Evolutionary conservation across 75 land plant species (phyloP), one percentile per base, ranked within the genome.

Genomic region (Gnetum montanum): DNA sequence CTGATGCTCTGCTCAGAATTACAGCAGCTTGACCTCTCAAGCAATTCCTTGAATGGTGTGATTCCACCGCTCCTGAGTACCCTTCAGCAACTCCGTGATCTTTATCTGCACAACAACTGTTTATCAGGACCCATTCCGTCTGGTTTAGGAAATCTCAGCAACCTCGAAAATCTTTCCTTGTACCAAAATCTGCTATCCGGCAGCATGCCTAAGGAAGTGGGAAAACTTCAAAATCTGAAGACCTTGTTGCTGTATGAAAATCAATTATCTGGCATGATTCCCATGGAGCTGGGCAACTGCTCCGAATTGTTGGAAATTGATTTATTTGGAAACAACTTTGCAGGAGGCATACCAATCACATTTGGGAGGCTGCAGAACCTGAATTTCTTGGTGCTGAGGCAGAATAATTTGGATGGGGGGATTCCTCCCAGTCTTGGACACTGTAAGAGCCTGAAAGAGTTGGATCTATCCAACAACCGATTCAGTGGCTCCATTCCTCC

Each of bases 391-490:
- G 70, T 76, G 49, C 58, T 84, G 33, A 74, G 86, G 49, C 72
- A 71, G 57, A 82, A 82, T 46, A 45, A 66, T 18, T 63, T 82
- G 4, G 44, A 46, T 33, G 86, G 86, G 15, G 67, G 62, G 51
- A 74, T 82, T 58, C 98, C 72, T 10, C 54, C 60, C 25, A 60
- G 49, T 10, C 65, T 74, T 61, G 98, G 69, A 13, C 63, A 65
- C 61, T 93, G 80, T 58, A 56, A 55, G 33, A 68, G 74, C 41
- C 65, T 86, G 13, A 51, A 57, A 16, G 58, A 65, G 28, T 61
- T 90, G 25, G 86, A 86, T 34, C 71, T 86, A 60, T 77, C 88
- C 0, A 80, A 86, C 57, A 90, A 90, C 43, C 8, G 24, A 0
- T 65, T 90, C n/a, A 62, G 77, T 12, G 91, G 96, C 7, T 53